These are phyloP conservation scores for Sambucus nigra DNA, from an alignment of 129 eudicot species.

Conservation along the genomic window DNA sequence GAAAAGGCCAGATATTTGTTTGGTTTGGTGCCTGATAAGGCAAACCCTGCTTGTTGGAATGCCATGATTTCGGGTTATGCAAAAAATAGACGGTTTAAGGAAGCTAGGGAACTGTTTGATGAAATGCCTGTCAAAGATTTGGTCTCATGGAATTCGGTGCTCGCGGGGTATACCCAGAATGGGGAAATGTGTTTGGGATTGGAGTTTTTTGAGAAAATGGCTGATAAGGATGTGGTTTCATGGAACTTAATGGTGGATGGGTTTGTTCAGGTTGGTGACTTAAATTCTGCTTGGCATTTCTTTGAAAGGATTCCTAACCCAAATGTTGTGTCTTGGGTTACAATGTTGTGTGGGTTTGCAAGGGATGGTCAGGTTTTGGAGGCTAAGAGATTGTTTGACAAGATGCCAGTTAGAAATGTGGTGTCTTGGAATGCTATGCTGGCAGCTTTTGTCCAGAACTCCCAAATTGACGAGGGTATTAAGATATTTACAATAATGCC, in stretches of 20 bases:
- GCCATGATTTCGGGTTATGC: conserved; percentile 50
- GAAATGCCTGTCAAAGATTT: conserved; percentile 42
- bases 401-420: conserved; percentile 34
- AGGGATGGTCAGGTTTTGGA: conserved; percentile 38
- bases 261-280: conserved; percentile 41
- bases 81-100: conserved; percentile 21
- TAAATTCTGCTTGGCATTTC: conserved; percentile 33
- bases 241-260: conserved; percentile 57
- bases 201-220: conserved; percentile 38
- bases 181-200: conserved; percentile 31
- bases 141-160: conserved; percentile 53
- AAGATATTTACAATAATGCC: conserved; percentile 37
- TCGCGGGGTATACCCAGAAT: conserved; percentile 47
- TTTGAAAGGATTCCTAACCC: conserved; percentile 28
- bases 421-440: conserved; percentile 72
- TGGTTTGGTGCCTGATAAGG: conserved; percentile 31
- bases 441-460: conserved; percentile 45
- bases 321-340: conserved; percentile 47
- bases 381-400: conserved; percentile 36
- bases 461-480: conserved; percentile 31
- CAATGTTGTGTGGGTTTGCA: conserved; percentile 42
- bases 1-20: conserved; percentile 36
- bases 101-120: conserved; percentile 34
- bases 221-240: conserved; percentile 38
- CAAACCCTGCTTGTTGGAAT: conserved; percentile 52